These are phyloP conservation scores for Danielia oregonensis DNA, from an alignment of 805 yeast genomes.

Conservation along the genomic window DNA sequence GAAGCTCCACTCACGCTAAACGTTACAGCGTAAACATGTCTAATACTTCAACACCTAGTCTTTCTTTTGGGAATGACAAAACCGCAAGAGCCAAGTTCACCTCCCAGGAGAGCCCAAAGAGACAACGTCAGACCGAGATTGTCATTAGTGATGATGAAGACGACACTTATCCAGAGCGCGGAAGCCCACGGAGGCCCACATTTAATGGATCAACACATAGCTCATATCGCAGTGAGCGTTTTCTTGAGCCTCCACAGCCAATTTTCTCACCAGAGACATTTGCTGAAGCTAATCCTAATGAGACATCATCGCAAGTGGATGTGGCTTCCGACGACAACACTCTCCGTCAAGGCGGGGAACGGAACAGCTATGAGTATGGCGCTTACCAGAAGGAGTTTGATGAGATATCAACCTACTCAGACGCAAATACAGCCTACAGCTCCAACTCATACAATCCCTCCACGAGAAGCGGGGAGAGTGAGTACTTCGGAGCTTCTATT, in stretches of 20 bases:
- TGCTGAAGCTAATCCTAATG: slow-evolving; percentile 49
- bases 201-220: slow-evolving; percentile 26
- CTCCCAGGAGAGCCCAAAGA: slow-evolving; percentile 61
- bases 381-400: slow-evolving; percentile 33
- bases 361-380: slow-evolving; percentile 28
- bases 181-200: slow-evolving; percentile 35
- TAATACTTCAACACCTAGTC: slow-evolving; percentile 7
- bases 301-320: slow-evolving; percentile 9
- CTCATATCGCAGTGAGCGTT: slow-evolving; percentile 43
- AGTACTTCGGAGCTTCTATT: slow-evolving; percentile 43
- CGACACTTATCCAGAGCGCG: slow-evolving; percentile 22
- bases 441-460: background rate
- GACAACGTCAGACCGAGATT: slow-evolving; percentile 48
- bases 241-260: slow-evolving; percentile 63
- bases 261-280: slow-evolving; percentile 59
- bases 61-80: slow-evolving; percentile 6
- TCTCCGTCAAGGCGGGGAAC: slow-evolving; percentile 21
- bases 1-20: slow-evolving; percentile 29
- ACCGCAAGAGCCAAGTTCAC: slow-evolving; percentile 69
- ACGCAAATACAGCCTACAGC: slow-evolving; percentile 23
- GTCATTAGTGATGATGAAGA: slow-evolving; percentile 38
- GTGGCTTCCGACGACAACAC: slow-evolving; percentile 29
- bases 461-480: slow-evolving; percentile 25
- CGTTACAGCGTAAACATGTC: slow-evolving; percentile 2
- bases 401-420: slow-evolving; percentile 31